Conservation (phyloP, 768 basidiomycete species). For the Tephrocybe sp. region DNA sequence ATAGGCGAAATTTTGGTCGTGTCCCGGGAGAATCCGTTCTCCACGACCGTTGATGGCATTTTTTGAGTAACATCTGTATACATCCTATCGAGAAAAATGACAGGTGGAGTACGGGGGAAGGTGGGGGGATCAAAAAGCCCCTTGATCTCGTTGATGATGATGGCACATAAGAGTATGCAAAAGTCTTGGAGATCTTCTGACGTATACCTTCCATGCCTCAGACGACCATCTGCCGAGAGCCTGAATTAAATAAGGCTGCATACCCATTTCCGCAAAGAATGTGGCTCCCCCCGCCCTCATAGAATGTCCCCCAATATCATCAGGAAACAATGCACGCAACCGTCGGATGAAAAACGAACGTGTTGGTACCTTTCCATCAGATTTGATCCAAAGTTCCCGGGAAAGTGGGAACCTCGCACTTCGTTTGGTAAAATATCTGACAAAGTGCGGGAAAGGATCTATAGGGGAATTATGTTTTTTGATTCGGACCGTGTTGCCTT, state of each 20-base stretch:
- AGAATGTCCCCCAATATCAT: too few species aligned
- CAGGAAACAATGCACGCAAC: slow-evolving; percentile 14
- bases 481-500: slow-evolving; percentile 15
- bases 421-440: slow-evolving; percentile 1
- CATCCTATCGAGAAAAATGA: not conserved
- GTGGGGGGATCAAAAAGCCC: too few species aligned
- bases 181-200: too few species aligned
- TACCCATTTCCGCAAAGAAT: slow-evolving; percentile 13
- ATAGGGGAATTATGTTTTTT: not conserved
- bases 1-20: too few species aligned
- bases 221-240: slow-evolving; percentile 30
- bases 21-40: too few species aligned
- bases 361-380: too few species aligned
- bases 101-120: not conserved
- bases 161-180: not conserved
- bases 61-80: too few species aligned
- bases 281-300: too few species aligned
- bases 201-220: too few species aligned
- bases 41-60: too few species aligned
- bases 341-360: too few species aligned
- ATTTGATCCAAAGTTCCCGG: too few species aligned
- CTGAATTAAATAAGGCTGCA: slow-evolving; percentile 25
- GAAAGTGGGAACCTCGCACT: slow-evolving; percentile 5
- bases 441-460: slow-evolving; percentile 4
- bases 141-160: not conserved